Percentiles rank a stretch among this genome's conserved stretches.
Evolutionary conservation across 2,329 filamentous ascomycete species (phyloP).

Genomic region (Paraphoma chrysanthemicola): DNA sequence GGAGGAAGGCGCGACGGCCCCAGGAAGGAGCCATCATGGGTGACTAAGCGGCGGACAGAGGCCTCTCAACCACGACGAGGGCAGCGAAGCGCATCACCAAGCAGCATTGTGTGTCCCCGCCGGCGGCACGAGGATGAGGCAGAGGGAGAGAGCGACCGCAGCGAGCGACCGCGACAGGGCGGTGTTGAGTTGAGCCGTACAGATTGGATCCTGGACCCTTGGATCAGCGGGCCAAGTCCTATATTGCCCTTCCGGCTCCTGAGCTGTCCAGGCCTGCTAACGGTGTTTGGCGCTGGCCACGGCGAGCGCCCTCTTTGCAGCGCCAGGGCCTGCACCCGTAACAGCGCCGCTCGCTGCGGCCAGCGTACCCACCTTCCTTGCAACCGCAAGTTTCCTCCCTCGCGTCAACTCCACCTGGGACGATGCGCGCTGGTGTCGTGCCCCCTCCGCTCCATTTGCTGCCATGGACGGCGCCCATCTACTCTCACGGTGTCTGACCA

Average conservation of each 20-base stretch:
- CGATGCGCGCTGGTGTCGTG: too few species aligned
- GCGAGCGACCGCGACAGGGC: conserved; percentile 15
- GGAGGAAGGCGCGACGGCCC: conserved; percentile 23
- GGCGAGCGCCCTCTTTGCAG: conserved; percentile 6
- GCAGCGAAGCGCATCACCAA: conserved; percentile 33
- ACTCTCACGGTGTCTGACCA: conserved; percentile 6
- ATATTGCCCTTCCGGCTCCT: conserved; percentile 23
- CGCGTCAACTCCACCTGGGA: neutral
- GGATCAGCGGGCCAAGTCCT: conserved; percentile 23
- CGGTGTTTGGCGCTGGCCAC: conserved; percentile 1
- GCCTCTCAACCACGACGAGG: conserved; percentile 31
- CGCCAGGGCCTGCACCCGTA: neutral
- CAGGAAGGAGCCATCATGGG: conserved; percentile 28
- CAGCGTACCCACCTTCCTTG: neutral
- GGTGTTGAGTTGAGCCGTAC: conserved; percentile 25
- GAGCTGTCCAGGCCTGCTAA: conserved; percentile 5
- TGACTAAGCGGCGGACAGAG: conserved; percentile 25
- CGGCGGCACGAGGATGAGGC: conserved; percentile 19
- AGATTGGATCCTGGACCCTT: conserved; percentile 34
- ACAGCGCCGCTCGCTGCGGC: conserved; percentile 11
- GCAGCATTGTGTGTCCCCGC: conserved; percentile 27
- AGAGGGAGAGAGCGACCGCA: conserved; percentile 9
- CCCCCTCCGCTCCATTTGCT: neutral
- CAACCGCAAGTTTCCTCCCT: neutral
- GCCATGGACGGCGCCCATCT: neutral